Evolutionary conservation across 1,139 yeast genomes (phyloP).

Genomic region (Sugiyamaella novakii): DNA sequence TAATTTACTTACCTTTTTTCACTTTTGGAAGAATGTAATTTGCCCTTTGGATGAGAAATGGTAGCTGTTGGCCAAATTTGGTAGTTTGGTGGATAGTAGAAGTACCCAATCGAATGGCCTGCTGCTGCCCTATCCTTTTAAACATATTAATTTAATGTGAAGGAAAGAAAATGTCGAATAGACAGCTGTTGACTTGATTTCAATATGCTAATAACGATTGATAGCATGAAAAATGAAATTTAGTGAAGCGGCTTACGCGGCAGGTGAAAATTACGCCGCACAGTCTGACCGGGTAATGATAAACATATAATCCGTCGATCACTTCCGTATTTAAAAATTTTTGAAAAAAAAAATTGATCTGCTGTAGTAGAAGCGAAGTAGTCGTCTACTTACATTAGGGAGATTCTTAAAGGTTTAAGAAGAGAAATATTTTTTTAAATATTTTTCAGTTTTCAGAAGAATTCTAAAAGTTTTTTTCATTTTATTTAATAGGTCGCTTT

Average conservation of each 20-base stretch:
- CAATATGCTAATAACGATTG: too few relatives aligned
- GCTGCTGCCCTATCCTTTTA: conserved; percentile 14
- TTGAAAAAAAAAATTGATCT: conserved; percentile 13
- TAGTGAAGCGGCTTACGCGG: conserved; percentile 9
- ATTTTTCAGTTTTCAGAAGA: too few relatives aligned
- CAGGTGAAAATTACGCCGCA: neutral
- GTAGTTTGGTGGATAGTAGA: conserved; percentile 1
- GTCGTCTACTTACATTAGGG: neutral
- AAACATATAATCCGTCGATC: too few relatives aligned
- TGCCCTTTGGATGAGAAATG: conserved; percentile 16
- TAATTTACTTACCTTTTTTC: conserved; percentile 11
- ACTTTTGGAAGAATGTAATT: conserved; percentile 14
- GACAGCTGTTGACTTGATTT: conserved; percentile 1
- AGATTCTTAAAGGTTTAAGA: neutral
- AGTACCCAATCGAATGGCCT: conserved; percentile 1
- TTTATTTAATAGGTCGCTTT: too few relatives aligned
- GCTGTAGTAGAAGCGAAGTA: conserved; percentile 1
- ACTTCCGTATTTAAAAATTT: conserved; percentile 1
- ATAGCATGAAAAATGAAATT: too few relatives aligned
- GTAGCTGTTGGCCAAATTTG: neutral
- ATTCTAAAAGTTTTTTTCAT: too few relatives aligned
- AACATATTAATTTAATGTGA: conserved; percentile 8
- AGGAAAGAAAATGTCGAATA: too few relatives aligned
- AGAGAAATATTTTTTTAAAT: neutral
- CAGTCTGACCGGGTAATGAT: too few relatives aligned